Conservation (phyloP, 148 eudicot species). For the Drosera capensis region DNA sequence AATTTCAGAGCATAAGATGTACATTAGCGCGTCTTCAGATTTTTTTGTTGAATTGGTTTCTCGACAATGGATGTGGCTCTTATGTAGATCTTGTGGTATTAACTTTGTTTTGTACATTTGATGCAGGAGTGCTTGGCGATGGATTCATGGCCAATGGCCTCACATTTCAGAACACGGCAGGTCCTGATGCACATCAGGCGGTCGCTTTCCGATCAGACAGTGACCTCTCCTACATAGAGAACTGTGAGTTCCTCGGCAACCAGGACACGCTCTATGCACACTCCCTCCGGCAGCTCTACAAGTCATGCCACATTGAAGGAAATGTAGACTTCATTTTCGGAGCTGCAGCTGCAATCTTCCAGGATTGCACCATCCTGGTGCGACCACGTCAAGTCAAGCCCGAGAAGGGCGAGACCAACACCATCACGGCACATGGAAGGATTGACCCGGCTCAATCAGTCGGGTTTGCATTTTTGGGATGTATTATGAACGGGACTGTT, state of each 20-base stretch:
- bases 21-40: too few relatives aligned
- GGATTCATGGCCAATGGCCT: constrained; percentile 79
- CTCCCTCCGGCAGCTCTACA: constrained; percentile 68
- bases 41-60: too few relatives aligned
- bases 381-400: constrained; percentile 56
- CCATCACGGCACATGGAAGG: constrained; percentile 72
- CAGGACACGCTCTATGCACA: constrained; percentile 90
- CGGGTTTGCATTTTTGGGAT: constrained; percentile 54
- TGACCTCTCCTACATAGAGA: constrained; percentile 50
- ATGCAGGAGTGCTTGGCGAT: constrained; percentile 54
- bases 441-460: constrained; percentile 67
- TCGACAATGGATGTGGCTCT: too few relatives aligned
- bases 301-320: constrained; percentile 53
- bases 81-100: too few relatives aligned
- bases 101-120: not conserved
- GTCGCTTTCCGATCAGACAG: constrained; percentile 86
- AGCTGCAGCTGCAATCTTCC: constrained; percentile 58
- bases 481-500: constrained; percentile 47
- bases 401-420: constrained; percentile 59
- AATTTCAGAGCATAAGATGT: too few relatives aligned
- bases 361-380: constrained; percentile 55
- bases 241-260: constrained; percentile 77
- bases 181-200: constrained; percentile 69
- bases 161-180: constrained; percentile 76
- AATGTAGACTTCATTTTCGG: constrained; percentile 91